Conservation (phyloP, 768 basidiomycete species). For the Phallus indusiatus region DNA sequence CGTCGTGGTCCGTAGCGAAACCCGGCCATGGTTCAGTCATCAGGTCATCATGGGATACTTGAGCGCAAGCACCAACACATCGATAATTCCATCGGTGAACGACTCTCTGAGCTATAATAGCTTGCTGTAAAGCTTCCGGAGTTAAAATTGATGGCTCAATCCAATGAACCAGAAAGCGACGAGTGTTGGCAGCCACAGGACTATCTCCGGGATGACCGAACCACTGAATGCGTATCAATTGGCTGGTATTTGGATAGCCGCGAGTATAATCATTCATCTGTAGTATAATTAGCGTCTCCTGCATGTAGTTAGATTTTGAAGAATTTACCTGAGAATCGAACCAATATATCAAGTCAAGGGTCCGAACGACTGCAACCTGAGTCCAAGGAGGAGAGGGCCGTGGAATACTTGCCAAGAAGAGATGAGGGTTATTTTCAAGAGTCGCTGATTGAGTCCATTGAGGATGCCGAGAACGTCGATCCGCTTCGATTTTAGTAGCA, state of each 20-base stretch:
- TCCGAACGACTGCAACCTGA: background rate
- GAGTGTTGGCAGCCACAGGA: background rate
- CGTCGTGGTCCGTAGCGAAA: too few relatives aligned
- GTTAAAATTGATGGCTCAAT: background rate
- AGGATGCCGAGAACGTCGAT: too few relatives aligned
- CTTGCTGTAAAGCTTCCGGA: background rate
- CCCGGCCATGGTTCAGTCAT: too few relatives aligned
- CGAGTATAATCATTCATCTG: background rate
- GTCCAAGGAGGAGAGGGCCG: background rate
- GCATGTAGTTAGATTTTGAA: background rate
- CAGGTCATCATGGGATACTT: too few relatives aligned
- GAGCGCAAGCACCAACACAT: too few relatives aligned
- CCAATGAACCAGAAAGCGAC: background rate
- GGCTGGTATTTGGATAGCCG: background rate
- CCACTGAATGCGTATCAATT: background rate
- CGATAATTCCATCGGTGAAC: background rate
- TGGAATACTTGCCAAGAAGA: background rate
- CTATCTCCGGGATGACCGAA: conserved; percentile 1
- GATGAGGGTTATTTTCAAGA: too few relatives aligned
- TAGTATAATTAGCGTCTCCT: background rate
- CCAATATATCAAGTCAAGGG: background rate
- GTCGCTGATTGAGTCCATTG: too few relatives aligned
- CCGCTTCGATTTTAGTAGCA: too few relatives aligned
- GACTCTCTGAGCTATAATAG: background rate
- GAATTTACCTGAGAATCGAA: background rate